Base-by-base conservation (phyloP, 148 eudicot genomes). In the Diospyros kaki region DNA sequence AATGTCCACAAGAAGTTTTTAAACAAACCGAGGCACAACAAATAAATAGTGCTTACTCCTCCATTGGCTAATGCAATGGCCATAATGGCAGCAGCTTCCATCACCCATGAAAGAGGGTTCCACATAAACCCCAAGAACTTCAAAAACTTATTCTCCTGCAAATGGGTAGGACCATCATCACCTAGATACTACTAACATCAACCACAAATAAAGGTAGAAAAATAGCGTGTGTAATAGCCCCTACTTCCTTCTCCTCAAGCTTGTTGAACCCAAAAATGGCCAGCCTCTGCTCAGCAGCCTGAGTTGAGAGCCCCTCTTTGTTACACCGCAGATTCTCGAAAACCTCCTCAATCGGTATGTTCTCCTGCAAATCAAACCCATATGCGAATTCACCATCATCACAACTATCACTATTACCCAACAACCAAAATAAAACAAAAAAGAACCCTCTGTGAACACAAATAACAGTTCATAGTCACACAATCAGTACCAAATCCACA, bases 171-270 rank as follows among this genome's bases (percentile, higher is more conserved):
- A 28, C 53, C 66, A 67, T 51, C 64, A 55, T 69, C 52, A 50
- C n/a, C 38, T 41, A 9, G 39, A 52, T 4, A 53, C 50, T 14
- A 71, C 54, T 38, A 17, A 68, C 51, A 66, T 61, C 46, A 61
- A 56, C 28, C 28, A 28, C 28, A n/a, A 73, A 50, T 9, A n/a
- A 68, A 51, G 6, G n/a, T 40, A 83, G 65, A 51, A 48, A n/a
- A 39, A 28, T 13, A 73, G 15, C 15, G 45, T n/a, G 54, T 58
- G 44, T 28, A 28, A 28, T 28, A 28, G 28, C 28, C 28, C 28
- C 6, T 59, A 83, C 97, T 94, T 82, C 77, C 79, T 91, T 91
- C 80, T 89, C 97, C 79, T 89, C 97, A 80, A 91, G 97, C 82
- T 88, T 91, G 79, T 91, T 89, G 71, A 84, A 85, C 44, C 97